Percentiles rank a stretch among this genome's conserved stretches.
Conservation (phyloP, 192 early-diverging fungal genomes). For the Linnemannia exigua region DNA sequence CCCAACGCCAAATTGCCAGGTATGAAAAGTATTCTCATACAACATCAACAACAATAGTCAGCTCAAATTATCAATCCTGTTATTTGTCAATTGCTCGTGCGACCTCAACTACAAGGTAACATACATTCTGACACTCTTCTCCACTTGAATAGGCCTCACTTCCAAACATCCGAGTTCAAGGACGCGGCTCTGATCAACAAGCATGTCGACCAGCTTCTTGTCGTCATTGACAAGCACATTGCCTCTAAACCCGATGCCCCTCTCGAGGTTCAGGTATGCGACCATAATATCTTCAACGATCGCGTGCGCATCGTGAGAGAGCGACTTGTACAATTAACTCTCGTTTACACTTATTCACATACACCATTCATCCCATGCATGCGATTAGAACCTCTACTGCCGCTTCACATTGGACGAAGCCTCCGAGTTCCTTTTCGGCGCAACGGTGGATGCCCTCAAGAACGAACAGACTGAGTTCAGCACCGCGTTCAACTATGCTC, state of each 20-base stretch:
- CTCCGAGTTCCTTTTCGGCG: conserved; percentile 51
- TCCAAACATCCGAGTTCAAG: conserved; percentile 52
- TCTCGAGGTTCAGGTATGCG: conserved; percentile 37
- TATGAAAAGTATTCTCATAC: background rate
- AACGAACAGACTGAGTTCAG: conserved; percentile 28
- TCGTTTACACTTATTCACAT: background rate
- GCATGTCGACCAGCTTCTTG: conserved; percentile 38
- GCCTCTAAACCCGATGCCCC: conserved; percentile 17
- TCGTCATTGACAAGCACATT: conserved; percentile 32
- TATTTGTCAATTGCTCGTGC: background rate
- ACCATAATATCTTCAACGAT: background rate
- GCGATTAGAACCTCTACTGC: conserved; percentile 29
- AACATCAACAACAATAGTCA: background rate
- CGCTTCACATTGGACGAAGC: conserved; percentile 51
- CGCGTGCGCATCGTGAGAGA: background rate
- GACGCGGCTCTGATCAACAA: conserved; percentile 45
- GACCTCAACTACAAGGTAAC: background rate
- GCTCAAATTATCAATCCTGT: background rate
- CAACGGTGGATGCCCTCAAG: conserved; percentile 32
- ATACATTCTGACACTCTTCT: background rate
- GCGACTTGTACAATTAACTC: background rate
- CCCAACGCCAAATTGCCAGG: conserved; percentile 67
- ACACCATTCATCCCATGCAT: background rate
- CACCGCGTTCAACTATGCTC: conserved; percentile 44
- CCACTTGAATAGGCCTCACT: conserved; percentile 30